phyloP scores from a whole-genome alignment of 257 asterid genomes.

The Scutellaria baicalensis region DNA sequence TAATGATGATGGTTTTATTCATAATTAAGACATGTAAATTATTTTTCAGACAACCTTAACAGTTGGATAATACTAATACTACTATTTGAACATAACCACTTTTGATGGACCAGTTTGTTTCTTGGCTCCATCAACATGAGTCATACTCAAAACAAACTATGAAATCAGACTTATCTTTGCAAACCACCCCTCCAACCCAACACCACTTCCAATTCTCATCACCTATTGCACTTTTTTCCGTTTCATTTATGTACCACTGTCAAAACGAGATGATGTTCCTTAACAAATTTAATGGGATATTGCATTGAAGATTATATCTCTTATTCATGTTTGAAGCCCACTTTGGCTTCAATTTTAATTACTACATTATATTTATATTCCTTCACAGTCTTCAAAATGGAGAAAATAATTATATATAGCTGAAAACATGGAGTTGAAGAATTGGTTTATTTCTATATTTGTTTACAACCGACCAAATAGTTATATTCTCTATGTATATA shows the following conservation, averaged over 20 bases:
- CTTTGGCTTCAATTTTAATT: neutral
- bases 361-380: neutral
- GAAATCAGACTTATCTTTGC: neutral
- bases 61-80: neutral
- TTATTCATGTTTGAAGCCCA: neutral
- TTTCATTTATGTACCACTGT: no score
- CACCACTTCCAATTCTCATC: no score
- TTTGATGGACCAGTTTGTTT: constrained; percentile 1
- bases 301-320: no score
- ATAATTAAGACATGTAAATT: neutral
- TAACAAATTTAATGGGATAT: neutral
- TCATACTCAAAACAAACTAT: constrained; percentile 14
- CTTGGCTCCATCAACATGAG: constrained; percentile 16
- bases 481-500: neutral
- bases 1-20: neutral
- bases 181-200: neutral
- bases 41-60: neutral
- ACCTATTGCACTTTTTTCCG: no score
- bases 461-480: constrained; percentile 26
- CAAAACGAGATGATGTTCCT: no score
- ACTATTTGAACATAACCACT: neutral
- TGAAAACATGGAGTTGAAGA: constrained; percentile 16
- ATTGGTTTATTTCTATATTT: neutral
- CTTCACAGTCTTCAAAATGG: neutral
- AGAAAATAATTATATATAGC: neutral